These are phyloP conservation scores for Alternaria conjuncta DNA, from an alignment of 2,329 filamentous ascomycete species.

Conservation along the genomic window DNA sequence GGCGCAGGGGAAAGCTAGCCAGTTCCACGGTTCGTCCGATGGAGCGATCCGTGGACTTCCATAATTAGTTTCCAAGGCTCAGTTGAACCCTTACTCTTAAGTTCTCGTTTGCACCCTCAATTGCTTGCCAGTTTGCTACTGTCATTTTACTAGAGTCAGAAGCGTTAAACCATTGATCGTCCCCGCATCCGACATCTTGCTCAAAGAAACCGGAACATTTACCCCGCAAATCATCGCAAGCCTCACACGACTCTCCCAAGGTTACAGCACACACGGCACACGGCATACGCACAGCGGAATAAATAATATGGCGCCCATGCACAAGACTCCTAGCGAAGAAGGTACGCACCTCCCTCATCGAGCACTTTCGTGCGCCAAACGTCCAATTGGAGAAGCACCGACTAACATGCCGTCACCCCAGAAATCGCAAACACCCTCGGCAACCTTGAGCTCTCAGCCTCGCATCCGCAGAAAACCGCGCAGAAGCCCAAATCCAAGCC, in stretches of 20 bases:
- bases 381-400: background rate
- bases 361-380: background rate
- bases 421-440: constrained; percentile 48
- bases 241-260: background rate
- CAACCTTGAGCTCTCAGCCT: constrained; percentile 45
- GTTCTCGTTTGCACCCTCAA: background rate
- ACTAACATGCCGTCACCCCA: constrained; percentile 13
- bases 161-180: background rate
- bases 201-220: background rate
- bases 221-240: constrained; percentile 4
- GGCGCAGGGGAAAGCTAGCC: background rate
- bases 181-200: background rate
- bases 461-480: constrained; percentile 37
- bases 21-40: background rate
- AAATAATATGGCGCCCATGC: constrained; percentile 10
- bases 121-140: background rate
- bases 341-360: background rate
- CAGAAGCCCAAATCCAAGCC: constrained; percentile 45
- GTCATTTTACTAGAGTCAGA: background rate
- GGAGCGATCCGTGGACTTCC: background rate
- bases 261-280: background rate
- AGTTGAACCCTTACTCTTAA: background rate
- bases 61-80: background rate
- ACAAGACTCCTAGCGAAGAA: constrained; percentile 19
- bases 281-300: background rate